phyloP scores from a whole-genome alignment of 148 eudicot species.

The Oxyria digyna region DNA sequence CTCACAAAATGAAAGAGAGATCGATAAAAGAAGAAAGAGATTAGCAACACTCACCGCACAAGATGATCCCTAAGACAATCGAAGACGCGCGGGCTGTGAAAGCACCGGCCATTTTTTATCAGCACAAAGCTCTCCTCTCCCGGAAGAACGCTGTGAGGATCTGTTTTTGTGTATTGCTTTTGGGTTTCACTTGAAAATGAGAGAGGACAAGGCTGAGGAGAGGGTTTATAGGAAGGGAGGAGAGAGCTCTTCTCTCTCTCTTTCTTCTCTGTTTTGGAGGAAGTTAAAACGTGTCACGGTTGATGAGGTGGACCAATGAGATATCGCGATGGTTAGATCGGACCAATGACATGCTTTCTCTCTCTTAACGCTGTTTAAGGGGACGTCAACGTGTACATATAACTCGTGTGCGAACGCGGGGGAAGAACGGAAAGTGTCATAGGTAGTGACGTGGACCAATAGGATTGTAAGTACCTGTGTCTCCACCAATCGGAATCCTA shows the following conservation, averaged over 20 bases:
- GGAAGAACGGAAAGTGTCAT: constrained; percentile 6
- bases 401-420: not conserved
- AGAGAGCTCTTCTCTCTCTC: not conserved
- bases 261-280: not conserved
- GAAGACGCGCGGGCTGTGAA: not conserved
- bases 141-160: not conserved
- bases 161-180: not conserved
- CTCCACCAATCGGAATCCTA: not conserved
- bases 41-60: constrained; percentile 6
- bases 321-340: not conserved
- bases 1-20: not conserved
- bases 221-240: not conserved
- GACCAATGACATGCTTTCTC: not conserved
- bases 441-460: constrained; percentile 8
- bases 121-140: not conserved
- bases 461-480: not conserved
- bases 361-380: not conserved
- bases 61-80: constrained; percentile 3
- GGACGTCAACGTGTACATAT: not conserved
- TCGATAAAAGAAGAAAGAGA: not conserved
- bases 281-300: not conserved
- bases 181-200: not conserved
- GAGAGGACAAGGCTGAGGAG: too few species aligned
- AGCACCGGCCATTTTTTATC: constrained; percentile 1
- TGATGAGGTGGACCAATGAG: constrained; percentile 9